These are phyloP conservation scores for Rhodotorula sp. DNA, from an alignment of 1,284 basidiomycete species.

Conservation along the genomic window DNA sequence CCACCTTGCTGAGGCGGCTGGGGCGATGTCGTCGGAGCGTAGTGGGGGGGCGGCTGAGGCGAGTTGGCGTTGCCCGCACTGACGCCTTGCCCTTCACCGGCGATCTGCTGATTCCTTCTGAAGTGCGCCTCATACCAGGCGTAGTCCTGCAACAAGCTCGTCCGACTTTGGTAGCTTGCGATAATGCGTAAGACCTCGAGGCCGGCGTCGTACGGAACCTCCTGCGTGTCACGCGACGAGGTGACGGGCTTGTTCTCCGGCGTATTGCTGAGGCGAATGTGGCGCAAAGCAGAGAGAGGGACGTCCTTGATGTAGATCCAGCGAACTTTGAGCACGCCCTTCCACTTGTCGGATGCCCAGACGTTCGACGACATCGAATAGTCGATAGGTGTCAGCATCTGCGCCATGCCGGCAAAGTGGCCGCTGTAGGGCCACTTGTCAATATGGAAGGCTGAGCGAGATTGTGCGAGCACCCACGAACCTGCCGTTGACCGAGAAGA, in stretches of 20 bases:
- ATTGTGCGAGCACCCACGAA: conserved; percentile 42
- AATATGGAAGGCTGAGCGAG: background rate
- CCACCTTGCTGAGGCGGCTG: background rate
- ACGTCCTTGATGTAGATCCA: conserved; percentile 96
- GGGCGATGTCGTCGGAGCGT: background rate
- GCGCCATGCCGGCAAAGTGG: conserved; percentile 95
- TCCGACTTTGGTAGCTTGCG: conserved; percentile 80
- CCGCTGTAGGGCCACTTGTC: conserved; percentile 56
- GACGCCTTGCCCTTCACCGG: background rate
- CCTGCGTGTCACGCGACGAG: conserved; percentile 85
- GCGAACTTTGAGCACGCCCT: conserved; percentile 62
- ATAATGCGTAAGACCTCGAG: conserved; percentile 93
- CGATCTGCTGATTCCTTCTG: conserved; percentile 9
- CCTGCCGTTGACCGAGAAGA: conserved; percentile 94
- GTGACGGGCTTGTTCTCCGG: conserved; percentile 95
- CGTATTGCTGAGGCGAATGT: conserved; percentile 87
- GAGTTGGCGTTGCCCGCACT: background rate
- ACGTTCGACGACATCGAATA: conserved; percentile 66
- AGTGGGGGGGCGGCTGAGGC: conserved; percentile 7
- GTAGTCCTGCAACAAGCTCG: conserved; percentile 74
- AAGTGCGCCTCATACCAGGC: conserved; percentile 26
- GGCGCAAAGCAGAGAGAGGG: conserved; percentile 76
- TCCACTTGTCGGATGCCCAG: conserved; percentile 98
- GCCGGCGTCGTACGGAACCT: conserved; percentile 86
- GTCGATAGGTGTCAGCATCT: conserved; percentile 64